A percentile compares a stretch with the other conserved stretches of the same genome.
Conservation (phyloP, 2,329 filamentous ascomycete genomes). For the Exophiala lecanii-corni region DNA sequence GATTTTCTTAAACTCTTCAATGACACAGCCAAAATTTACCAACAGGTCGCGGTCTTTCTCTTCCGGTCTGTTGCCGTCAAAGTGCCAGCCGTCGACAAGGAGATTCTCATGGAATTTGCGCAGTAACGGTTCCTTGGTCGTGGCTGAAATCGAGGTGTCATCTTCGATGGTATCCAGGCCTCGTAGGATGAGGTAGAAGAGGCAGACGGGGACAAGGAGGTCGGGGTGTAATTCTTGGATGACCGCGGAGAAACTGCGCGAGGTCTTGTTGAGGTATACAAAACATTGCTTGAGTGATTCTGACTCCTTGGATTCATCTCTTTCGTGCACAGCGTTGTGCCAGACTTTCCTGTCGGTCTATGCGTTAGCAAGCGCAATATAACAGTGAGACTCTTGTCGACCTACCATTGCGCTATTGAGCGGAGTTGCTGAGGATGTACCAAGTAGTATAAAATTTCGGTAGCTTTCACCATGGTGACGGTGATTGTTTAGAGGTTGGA, state of each 20-base stretch:
- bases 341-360: slow-evolving; percentile 71
- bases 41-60: slow-evolving; percentile 93
- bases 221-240: slow-evolving; percentile 96
- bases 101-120: slow-evolving; percentile 76
- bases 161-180: slow-evolving; percentile 98
- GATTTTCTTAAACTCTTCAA: slow-evolving; percentile 80
- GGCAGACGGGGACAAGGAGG: slow-evolving; percentile 76
- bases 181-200: slow-evolving; percentile 91
- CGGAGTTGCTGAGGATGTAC: slow-evolving; percentile 74
- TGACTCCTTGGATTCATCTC: slow-evolving; percentile 71
- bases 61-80: slow-evolving; percentile 74
- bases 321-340: slow-evolving; percentile 88
- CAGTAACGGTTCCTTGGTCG: slow-evolving; percentile 79
- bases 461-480: slow-evolving; percentile 37
- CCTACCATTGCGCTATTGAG: slow-evolving; percentile 80
- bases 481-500: not conserved
- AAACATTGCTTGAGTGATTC: slow-evolving; percentile 76
- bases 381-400: slow-evolving; percentile 30
- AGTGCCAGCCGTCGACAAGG: slow-evolving; percentile 85
- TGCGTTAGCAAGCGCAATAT: slow-evolving; percentile 2
- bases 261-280: slow-evolving; percentile 77
- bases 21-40: slow-evolving; percentile 84
- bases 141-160: slow-evolving; percentile 84
- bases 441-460: slow-evolving; percentile 63
- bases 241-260: slow-evolving; percentile 86